Evolutionary conservation across 768 basidiomycete genomes (phyloP).

Genomic region (Serendipita sp.): DNA sequence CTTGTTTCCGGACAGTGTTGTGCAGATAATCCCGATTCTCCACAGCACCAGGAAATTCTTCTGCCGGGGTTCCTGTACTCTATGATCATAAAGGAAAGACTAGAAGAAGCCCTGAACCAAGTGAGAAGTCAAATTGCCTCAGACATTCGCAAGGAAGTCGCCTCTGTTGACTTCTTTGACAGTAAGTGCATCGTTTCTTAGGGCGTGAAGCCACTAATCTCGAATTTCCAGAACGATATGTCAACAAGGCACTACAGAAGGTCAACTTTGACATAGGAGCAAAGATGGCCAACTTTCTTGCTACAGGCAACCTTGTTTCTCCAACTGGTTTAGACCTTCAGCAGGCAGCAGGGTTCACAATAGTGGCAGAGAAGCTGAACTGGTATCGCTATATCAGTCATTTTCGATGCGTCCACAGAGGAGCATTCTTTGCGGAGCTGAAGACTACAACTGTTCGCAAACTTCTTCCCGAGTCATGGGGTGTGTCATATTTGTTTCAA

Average conservation of each 20-base stretch:
- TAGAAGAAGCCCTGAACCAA: slow-evolving; percentile 73
- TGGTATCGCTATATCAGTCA: slow-evolving; percentile 98
- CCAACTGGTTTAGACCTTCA: slow-evolving; percentile 92
- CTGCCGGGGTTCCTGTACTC: slow-evolving; percentile 83
- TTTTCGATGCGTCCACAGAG: slow-evolving; percentile 96
- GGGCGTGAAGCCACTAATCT: not conserved
- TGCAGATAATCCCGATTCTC: slow-evolving; percentile 94
- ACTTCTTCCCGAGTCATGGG: slow-evolving; percentile 94
- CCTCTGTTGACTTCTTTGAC: slow-evolving; percentile 73
- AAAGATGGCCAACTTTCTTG: slow-evolving; percentile 83
- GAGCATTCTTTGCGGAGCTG: slow-evolving; percentile 96
- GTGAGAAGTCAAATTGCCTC: slow-evolving; percentile 49
- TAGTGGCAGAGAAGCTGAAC: slow-evolving; percentile 96
- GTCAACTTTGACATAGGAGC: slow-evolving; percentile 86
- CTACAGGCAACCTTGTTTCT: slow-evolving; percentile 90
- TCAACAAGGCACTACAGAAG: slow-evolving; percentile 52
- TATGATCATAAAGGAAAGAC: slow-evolving; percentile 95
- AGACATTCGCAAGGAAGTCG: slow-evolving; percentile 61
- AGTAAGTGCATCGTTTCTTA: slow-evolving; percentile 30
- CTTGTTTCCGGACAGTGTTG: slow-evolving; percentile 80
- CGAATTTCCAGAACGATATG: slow-evolving; percentile 50
- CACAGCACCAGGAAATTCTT: slow-evolving; percentile 94
- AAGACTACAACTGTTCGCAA: slow-evolving; percentile 97
- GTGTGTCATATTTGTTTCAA: slow-evolving; percentile 24
- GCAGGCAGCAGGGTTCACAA: slow-evolving; percentile 96